Evolutionary conservation across 1,284 basidiomycete species (phyloP), one percentile per base, ranked within the genome.

Genomic region (Boletellus deceptivus): DNA sequence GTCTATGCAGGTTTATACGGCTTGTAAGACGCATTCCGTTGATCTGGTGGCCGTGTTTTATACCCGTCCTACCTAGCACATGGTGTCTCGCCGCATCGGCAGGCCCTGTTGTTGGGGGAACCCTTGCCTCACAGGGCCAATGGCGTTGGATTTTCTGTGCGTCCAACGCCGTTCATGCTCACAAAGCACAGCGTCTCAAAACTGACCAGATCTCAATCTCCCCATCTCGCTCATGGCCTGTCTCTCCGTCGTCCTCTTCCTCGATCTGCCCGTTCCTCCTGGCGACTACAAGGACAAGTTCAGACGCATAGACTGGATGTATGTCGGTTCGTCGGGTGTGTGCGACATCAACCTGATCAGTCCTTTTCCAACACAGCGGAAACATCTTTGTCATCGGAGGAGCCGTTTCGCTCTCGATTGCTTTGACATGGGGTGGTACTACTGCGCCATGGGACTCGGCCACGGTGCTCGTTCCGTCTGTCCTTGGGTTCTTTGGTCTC

Each of bases 71-170:
- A 11, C 34, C 33, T 20, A 59, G 58, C 1, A 41, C 16, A 1
- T 57, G 58, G 57, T 45, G 53, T 43, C 18, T 58, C 20, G 57
- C 57, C 6, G 54, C 54, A 14, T 54, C 65, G 16, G 54, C 72
- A 17, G 65, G 68, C 0, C 67, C 73, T 6, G 54, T 74, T 0
- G 53, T 75, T 4, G 74, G 70, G 1, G 75, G 75, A 3, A 64
- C 62, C 10, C 67, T 76, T 4, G 67, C 70, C 0, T 53, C 63
- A n/a, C 58, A 55, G 3, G 66, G 68, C 9, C 58, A 68, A 36
- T 76, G 74, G 74, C 57, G 72, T 5, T 75, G 71, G 71, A 59
- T 75, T 29, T 76, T 76, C 50, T 75, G 58, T 67, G 16, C 46
- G 60, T 44, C 13, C 16, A 8, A 17, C 29, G 11, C 33, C 13